phyloP scores from a whole-genome alignment of 768 basidiomycete species.

The Stropharia rugosoannulata region DNA sequence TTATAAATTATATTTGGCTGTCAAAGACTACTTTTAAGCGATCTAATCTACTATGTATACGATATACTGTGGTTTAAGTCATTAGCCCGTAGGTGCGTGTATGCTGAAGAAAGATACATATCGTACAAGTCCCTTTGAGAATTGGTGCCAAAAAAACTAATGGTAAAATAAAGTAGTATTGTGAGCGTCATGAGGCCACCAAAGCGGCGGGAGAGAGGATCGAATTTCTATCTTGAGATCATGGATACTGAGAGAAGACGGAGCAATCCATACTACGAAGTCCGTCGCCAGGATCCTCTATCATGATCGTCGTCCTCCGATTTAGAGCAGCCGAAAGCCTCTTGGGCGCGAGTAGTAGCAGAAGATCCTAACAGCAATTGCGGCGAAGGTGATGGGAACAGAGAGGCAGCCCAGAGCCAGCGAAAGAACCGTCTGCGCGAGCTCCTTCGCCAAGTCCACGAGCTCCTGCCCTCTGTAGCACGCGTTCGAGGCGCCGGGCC shows the following conservation, averaged over 20 bases:
- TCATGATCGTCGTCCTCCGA: conserved; percentile 1
- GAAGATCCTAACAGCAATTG: conserved; percentile 35
- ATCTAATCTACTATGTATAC: no score
- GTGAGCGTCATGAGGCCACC: background rate
- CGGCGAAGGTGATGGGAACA: conserved; percentile 34
- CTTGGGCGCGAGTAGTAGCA: conserved; percentile 40
- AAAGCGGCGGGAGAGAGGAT: no score
- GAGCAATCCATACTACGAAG: background rate
- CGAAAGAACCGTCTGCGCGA: conserved; percentile 22
- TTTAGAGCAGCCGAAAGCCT: conserved; percentile 33
- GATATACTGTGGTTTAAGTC: no score
- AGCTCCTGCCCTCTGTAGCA: conserved; percentile 7
- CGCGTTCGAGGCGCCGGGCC: conserved; percentile 8
- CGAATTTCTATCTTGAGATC: background rate
- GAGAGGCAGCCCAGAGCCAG: conserved; percentile 27
- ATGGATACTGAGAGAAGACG: background rate
- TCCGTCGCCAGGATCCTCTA: background rate
- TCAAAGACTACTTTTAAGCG: no score
- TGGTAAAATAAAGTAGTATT: background rate
- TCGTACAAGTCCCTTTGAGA: background rate
- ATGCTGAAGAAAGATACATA: background rate
- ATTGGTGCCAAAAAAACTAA: no score
- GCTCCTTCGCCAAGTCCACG: background rate
- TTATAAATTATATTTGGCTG: no score
- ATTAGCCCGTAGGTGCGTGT: no score